Conservation (phyloP, 1,284 basidiomycete genomes). For the Fomitopsis betulina region DNA sequence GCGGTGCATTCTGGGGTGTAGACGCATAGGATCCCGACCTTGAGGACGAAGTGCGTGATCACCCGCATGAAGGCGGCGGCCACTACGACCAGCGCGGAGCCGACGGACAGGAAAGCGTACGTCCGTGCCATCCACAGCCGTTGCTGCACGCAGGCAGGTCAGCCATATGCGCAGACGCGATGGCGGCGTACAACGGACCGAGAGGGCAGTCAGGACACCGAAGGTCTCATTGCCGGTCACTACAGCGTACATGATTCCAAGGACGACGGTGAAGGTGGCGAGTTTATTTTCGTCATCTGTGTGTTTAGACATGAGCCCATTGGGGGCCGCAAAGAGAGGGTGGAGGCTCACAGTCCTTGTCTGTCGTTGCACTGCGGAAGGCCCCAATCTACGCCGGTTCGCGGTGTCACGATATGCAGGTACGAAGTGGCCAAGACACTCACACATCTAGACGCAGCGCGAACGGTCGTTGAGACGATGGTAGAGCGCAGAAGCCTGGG, state of each 20-base stretch:
- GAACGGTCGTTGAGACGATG: background rate
- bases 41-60: conserved; percentile 63
- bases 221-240: conserved; percentile 53
- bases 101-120: conserved; percentile 50
- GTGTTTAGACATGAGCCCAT: background rate
- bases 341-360: conserved; percentile 39
- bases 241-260: conserved; percentile 51
- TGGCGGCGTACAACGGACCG: conserved; percentile 40
- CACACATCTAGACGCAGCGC: conserved; percentile 42
- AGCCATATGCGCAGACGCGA: background rate
- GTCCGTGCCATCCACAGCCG: conserved; percentile 48
- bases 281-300: conserved; percentile 46
- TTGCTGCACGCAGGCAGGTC: conserved; percentile 31
- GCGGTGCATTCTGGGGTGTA: background rate
- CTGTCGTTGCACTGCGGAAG: conserved; percentile 50
- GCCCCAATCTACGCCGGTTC: conserved; percentile 43
- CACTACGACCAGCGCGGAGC: conserved; percentile 47
- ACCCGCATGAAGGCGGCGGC: conserved; percentile 52
- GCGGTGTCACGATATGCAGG: background rate
- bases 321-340: background rate
- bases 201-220: conserved; percentile 47
- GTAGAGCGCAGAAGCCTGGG: background rate
- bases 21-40: conserved; percentile 35
- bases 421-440: conserved; percentile 18
- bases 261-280: conserved; percentile 52